Percentiles rank a stretch among this genome's conserved stretches.
phyloP scores from a whole-genome alignment of 1,284 basidiomycete species.

The Boletus sp. region DNA sequence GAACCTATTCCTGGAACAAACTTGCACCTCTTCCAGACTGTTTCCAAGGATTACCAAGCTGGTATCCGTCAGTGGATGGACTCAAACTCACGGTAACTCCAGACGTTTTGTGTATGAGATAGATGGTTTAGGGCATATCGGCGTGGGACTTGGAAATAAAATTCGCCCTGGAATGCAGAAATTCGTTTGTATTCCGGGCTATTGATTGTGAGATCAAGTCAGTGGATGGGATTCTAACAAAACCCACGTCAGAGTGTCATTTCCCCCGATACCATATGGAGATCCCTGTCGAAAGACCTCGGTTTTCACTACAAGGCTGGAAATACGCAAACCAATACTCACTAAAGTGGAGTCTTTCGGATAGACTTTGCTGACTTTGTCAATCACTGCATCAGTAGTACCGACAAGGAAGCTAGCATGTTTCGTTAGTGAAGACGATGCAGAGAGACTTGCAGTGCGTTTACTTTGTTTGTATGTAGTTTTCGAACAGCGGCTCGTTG shows the following conservation, averaged over 20 bases:
- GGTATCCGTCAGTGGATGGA: too few relatives aligned
- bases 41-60: too few relatives aligned
- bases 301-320: neutral
- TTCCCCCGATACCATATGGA: neutral
- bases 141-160: neutral
- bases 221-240: too few relatives aligned
- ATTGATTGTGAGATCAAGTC: neutral
- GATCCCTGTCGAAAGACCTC: neutral
- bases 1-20: neutral
- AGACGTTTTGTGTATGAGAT: neutral
- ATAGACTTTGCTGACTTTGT: constrained; percentile 7
- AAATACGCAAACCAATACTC: neutral
- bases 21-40: constrained; percentile 1
- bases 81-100: neutral
- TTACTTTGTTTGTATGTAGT: constrained; percentile 14
- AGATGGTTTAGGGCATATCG: neutral
- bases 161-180: constrained; percentile 1
- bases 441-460: neutral
- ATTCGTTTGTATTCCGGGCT: constrained; percentile 5
- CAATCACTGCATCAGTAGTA: neutral
- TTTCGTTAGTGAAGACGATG: neutral
- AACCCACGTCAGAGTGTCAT: neutral
- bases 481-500: constrained; percentile 8
- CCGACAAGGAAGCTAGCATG: constrained; percentile 3
- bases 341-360: constrained; percentile 14